Evolutionary conservation across 495 filamentous ascomycete species (phyloP), one percentile per base, ranked within the genome.

Genomic region (Durotheca rogersii): DNA sequence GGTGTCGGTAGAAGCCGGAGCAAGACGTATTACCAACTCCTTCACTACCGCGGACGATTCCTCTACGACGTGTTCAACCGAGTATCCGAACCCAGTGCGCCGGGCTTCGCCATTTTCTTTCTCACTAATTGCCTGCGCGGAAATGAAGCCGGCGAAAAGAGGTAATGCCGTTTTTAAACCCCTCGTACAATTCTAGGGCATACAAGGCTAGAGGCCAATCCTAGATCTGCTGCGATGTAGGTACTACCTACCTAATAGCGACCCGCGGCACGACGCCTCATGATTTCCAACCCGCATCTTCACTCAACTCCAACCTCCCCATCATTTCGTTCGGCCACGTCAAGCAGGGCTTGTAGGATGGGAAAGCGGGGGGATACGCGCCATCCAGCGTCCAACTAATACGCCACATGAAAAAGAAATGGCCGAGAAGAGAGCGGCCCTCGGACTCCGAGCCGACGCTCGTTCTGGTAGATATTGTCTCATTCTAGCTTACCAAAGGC

Each of bases 21-120:
- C 37, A 23, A 40, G 21, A 38, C 35, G 15, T 7, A 38, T 38
- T 31, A 34, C 23, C 30, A 35, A 47, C 40, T 58, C 42, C 42
- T 44, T 47, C 33, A 18, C 38, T n/a, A 46, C 54, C 19, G 48
- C 37, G 16, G 19, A 16, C 16, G 29, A 41, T 12, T 32, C 31
- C 33, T 44, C 23, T 34, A 35, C 37, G 37, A 34, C 4, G 19
- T 32, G 11, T 10, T 30, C 17, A 31, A 21, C 32, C 21, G 27
- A 39, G 36, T 7, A 34, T 44, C 31, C 33, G 36, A 12, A 25
- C n/a, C 23, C 4, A 27, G 4, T 9, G 23, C 4, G 23, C 23
- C 23, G n/a, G n/a, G n/a, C n/a, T n/a, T n/a, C n/a, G n/a, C n/a
- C n/a, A n/a, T n/a, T n/a, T n/a, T n/a, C n/a, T n/a, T n/a, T n/a